A percentile compares a stretch with the other conserved stretches of the same genome.
These are phyloP conservation scores for Geotrichum aggregatum DNA, from an alignment of 1,139 yeast genomes.

Conservation along the genomic window DNA sequence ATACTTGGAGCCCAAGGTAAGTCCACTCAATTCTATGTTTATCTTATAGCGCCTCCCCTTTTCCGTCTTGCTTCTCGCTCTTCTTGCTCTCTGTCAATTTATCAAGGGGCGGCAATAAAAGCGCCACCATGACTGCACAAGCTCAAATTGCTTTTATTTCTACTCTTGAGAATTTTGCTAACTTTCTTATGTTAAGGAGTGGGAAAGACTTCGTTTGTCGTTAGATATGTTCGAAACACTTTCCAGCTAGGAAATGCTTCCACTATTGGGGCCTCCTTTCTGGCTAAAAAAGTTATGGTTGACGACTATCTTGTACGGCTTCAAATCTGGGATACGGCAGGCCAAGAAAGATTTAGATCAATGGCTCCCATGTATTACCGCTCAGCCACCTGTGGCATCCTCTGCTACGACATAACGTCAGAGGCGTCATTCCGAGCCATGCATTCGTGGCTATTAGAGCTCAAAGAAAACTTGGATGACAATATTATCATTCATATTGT, in stretches of 20 bases:
- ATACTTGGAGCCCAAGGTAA: slow-evolving; percentile 39
- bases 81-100: neutral
- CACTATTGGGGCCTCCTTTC: slow-evolving; percentile 90
- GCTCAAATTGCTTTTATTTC: neutral
- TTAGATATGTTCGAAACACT: slow-evolving; percentile 84
- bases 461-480: slow-evolving; percentile 79
- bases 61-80: neutral
- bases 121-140: neutral
- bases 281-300: slow-evolving; percentile 83
- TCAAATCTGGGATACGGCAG: slow-evolving; percentile 95
- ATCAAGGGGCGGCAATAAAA: slow-evolving; percentile 7
- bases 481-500: slow-evolving; percentile 82
- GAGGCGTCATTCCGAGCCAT: slow-evolving; percentile 92
- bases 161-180: slow-evolving; percentile 1
- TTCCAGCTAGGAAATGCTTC: slow-evolving; percentile 91
- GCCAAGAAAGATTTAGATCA: slow-evolving; percentile 87
- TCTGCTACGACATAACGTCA: slow-evolving; percentile 86
- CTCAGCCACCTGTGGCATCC: slow-evolving; percentile 89
- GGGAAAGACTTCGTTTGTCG: slow-evolving; percentile 84
- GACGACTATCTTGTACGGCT: slow-evolving; percentile 81
- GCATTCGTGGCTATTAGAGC: slow-evolving; percentile 83
- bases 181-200: slow-evolving; percentile 53
- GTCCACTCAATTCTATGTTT: slow-evolving; percentile 15
- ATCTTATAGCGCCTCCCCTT: neutral
- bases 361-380: slow-evolving; percentile 94